A percentile compares a stretch with the other conserved stretches of the same genome.
Conservation (phyloP, 2,329 filamentous ascomycete genomes). For the Aspergillus terreus region DNA sequence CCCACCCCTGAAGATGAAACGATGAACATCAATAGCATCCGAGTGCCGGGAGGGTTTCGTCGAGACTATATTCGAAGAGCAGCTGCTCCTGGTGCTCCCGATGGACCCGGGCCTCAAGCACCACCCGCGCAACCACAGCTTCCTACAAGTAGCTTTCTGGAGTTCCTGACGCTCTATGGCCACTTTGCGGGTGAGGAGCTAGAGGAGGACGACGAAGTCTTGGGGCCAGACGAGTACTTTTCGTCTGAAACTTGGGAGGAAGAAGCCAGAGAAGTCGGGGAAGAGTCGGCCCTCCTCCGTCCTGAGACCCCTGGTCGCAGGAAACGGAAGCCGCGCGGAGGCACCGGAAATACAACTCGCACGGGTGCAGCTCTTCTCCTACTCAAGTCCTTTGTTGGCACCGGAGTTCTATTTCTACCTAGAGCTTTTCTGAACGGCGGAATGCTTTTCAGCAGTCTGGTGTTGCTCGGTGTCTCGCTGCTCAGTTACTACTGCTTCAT, state of each 20-base stretch:
- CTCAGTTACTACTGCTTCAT: slow-evolving; percentile 98
- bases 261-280: slow-evolving; percentile 72
- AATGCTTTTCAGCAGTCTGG: slow-evolving; percentile 92
- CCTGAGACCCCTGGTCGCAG: slow-evolving; percentile 64
- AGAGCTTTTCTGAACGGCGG: slow-evolving; percentile 93
- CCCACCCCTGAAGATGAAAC: slow-evolving; percentile 76
- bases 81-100: slow-evolving; percentile 52
- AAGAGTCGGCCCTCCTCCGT: slow-evolving; percentile 77
- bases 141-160: slow-evolving; percentile 88
- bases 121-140: slow-evolving; percentile 54
- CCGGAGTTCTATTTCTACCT: slow-evolving; percentile 88
- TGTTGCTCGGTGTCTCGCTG: slow-evolving; percentile 78
- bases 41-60: slow-evolving; percentile 88
- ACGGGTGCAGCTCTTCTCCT: slow-evolving; percentile 78
- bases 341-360: slow-evolving; percentile 71
- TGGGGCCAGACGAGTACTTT: slow-evolving; percentile 88
- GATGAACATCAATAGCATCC: slow-evolving; percentile 84
- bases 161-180: slow-evolving; percentile 91
- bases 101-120: slow-evolving; percentile 35
- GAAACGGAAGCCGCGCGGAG: slow-evolving; percentile 70
- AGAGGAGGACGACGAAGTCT: slow-evolving; percentile 90
- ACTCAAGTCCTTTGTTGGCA: slow-evolving; percentile 96
- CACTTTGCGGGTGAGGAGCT: slow-evolving; percentile 97
- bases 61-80: slow-evolving; percentile 80
- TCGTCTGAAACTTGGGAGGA: slow-evolving; percentile 67